These are phyloP conservation scores for Eimeria necatrix DNA, from an alignment of 169 alveolate species.

Conservation along the genomic window DNA sequence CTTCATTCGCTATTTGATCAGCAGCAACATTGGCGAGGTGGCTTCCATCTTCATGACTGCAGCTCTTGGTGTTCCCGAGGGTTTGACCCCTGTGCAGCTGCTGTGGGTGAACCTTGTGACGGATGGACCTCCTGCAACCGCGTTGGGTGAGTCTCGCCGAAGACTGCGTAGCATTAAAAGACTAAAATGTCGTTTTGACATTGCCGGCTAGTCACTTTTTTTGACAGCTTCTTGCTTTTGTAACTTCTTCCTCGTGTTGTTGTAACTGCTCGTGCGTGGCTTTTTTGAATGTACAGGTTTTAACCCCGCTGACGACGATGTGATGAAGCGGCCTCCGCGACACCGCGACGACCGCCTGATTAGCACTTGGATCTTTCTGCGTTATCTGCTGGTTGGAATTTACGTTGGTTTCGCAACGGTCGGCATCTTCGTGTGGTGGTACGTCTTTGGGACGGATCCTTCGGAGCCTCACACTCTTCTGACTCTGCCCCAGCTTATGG, in stretches of 20 bases:
- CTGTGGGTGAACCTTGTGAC: constrained; percentile 99
- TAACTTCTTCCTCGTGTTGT: neutral
- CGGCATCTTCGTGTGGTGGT: constrained; percentile 98
- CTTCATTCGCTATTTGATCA: constrained; percentile 95
- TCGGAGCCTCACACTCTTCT: constrained; percentile 97
- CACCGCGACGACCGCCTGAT: constrained; percentile 96
- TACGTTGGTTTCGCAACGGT: constrained; percentile 99
- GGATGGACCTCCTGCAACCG: constrained; percentile 99
- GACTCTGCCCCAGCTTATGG: constrained; percentile 92
- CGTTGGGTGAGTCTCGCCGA: constrained; percentile 89
- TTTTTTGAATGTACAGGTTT: constrained; percentile 89
- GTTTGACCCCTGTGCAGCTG: constrained; percentile 98
- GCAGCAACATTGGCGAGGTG: constrained; percentile 99
- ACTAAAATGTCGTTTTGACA: too few relatives aligned
- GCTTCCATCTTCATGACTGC: constrained; percentile 99
- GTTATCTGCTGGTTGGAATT: constrained; percentile 96
- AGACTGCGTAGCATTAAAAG: neutral
- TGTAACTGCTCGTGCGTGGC: neutral
- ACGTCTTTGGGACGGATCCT: constrained; percentile 92
- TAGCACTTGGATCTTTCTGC: constrained; percentile 95
- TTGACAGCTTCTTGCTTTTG: neutral
- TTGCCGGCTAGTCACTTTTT: too few relatives aligned
- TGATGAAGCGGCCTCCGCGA: constrained; percentile 98
- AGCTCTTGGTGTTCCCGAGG: constrained; percentile 98
- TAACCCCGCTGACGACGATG: constrained; percentile 99